These are phyloP conservation scores for Trichothecium roseum DNA, from an alignment of 2,329 filamentous ascomycete species.

Conservation along the genomic window DNA sequence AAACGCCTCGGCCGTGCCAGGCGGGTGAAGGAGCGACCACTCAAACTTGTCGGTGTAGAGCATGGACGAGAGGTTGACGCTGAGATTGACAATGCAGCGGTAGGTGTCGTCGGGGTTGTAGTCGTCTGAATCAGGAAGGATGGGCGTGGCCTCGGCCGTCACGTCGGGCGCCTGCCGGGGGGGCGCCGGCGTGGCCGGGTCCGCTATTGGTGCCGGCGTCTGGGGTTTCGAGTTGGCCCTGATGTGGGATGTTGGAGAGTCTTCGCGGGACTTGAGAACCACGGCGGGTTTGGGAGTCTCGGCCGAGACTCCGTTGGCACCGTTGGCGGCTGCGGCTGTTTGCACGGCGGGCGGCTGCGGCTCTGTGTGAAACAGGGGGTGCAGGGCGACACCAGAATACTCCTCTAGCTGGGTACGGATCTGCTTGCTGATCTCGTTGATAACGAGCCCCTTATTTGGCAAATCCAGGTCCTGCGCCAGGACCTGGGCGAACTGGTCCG, in stretches of 20 bases:
- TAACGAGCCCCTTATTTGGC: conserved; percentile 59
- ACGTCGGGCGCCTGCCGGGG: conserved; percentile 38
- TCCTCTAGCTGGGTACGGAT: conserved; percentile 94
- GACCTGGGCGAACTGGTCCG: conserved; percentile 86
- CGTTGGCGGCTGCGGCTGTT: conserved; percentile 7
- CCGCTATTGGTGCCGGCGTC: conserved; percentile 45
- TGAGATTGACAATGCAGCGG: conserved; percentile 82
- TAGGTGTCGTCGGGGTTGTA: conserved; percentile 91
- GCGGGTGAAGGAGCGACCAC: conserved; percentile 88
- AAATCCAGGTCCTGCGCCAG: conserved; percentile 91
- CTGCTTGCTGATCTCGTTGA: conserved; percentile 79
- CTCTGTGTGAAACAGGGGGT: conserved; percentile 75
- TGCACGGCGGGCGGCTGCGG: conserved; percentile 16
- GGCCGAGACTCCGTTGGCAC: conserved; percentile 8
- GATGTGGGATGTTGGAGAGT: conserved; percentile 24
- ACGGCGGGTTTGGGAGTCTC: conserved; percentile 19
- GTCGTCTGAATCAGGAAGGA: conserved; percentile 54
- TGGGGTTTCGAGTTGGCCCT: conserved; percentile 36
- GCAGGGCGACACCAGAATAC: conserved; percentile 86
- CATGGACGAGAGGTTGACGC: conserved; percentile 82
- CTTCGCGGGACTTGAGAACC: conserved; percentile 24
- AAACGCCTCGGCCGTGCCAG: conserved; percentile 85
- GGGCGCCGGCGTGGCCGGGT: conserved; percentile 32
- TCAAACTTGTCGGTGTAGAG: conserved; percentile 97
- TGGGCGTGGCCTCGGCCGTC: conserved; percentile 58